Evolutionary conservation across 805 yeast species (phyloP).

Genomic region (Pichia exigua): DNA sequence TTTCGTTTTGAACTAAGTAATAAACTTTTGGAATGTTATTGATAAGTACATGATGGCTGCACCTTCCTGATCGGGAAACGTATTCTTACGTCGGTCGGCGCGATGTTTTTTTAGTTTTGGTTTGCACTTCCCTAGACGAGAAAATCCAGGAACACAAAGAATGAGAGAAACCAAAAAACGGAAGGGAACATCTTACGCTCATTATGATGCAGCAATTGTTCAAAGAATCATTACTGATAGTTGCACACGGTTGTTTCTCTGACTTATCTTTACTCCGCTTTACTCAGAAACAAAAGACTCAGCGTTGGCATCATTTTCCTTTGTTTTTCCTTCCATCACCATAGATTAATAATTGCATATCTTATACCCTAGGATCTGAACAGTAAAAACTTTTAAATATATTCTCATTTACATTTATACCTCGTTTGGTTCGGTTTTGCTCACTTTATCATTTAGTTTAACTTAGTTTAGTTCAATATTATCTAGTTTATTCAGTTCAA

Average conservation of each 20-base stretch:
- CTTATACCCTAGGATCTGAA: not conserved
- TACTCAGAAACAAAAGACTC: not conserved
- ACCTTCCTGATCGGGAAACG: not conserved
- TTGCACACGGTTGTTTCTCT: not conserved
- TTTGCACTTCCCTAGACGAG: not conserved
- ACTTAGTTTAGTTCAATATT: too few species aligned
- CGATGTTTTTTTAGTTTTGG: not conserved
- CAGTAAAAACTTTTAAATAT: not conserved
- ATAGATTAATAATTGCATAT: not conserved
- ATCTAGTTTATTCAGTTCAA: not conserved
- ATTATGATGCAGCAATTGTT: too few species aligned
- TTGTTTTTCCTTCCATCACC: not conserved
- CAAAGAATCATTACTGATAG: not conserved
- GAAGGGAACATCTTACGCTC: not conserved
- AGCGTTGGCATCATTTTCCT: not conserved
- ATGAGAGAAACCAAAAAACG: not conserved
- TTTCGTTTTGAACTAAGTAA: too few species aligned
- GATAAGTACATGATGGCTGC: not conserved
- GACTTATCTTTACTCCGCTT: not conserved
- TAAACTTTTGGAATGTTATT: not conserved
- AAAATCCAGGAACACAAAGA: not conserved
- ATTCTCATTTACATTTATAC: not conserved
- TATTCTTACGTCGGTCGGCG: not conserved
- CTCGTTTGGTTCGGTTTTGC: not conserved
- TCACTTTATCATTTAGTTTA: not conserved